Percentiles rank a stretch among this genome's conserved stretches.
phyloP scores from a whole-genome alignment of 2,329 filamentous ascomycete species.

The Myriosclerotinia duriaeana region DNA sequence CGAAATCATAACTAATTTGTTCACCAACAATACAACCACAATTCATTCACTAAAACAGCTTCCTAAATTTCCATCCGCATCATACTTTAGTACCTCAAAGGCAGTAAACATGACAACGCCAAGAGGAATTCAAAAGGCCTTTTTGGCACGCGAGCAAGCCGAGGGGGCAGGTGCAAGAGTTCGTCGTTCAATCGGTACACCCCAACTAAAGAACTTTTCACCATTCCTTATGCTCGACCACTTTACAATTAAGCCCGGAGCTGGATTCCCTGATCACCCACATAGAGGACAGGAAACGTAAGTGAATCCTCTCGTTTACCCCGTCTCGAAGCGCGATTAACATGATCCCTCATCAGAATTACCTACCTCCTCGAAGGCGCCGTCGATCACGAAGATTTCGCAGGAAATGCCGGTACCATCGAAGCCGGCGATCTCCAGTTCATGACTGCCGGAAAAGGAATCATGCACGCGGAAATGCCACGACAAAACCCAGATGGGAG shows the following conservation, averaged over 20 bases:
- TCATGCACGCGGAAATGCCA: constrained; percentile 96
- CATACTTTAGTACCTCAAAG: constrained; percentile 30
- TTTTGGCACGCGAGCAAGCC: constrained; percentile 79
- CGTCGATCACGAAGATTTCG: constrained; percentile 90
- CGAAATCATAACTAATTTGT: constrained; percentile 26
- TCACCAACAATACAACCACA: constrained; percentile 27
- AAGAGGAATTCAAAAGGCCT: constrained; percentile 77
- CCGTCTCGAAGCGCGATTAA: neutral
- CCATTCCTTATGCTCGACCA: constrained; percentile 97
- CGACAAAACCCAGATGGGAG: constrained; percentile 71
- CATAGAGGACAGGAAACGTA: constrained; percentile 52
- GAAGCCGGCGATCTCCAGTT: constrained; percentile 89
- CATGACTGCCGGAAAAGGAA: constrained; percentile 91
- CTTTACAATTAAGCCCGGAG: constrained; percentile 75
- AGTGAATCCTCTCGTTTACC: neutral
- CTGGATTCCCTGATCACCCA: constrained; percentile 89
- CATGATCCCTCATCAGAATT: constrained; percentile 48
- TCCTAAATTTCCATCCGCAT: constrained; percentile 28
- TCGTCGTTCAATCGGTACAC: constrained; percentile 81
- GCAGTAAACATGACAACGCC: constrained; percentile 60
- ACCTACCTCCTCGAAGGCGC: constrained; percentile 85
- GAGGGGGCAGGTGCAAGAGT: constrained; percentile 88
- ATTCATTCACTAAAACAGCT: constrained; percentile 26
- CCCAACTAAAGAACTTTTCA: constrained; percentile 78
- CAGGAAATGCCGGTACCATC: constrained; percentile 81